Conservation (phyloP, 148 eudicot genomes). For the Polygonum maritimum region DNA sequence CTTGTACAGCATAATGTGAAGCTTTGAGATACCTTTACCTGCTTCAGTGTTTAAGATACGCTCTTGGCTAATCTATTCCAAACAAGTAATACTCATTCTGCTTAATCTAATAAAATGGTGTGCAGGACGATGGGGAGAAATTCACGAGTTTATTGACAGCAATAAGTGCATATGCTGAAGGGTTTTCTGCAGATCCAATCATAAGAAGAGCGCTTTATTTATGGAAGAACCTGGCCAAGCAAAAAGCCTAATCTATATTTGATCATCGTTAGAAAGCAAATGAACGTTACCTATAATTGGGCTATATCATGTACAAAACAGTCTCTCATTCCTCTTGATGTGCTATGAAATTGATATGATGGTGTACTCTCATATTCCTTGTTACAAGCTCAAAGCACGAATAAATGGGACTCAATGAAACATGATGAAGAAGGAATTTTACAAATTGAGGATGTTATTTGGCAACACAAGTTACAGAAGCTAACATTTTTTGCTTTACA, state of each 20-base stretch:
- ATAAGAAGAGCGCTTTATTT: constrained; percentile 65
- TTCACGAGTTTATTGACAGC: constrained; percentile 76
- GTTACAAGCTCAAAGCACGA: too few relatives aligned
- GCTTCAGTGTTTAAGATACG: not conserved
- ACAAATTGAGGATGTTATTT: too few relatives aligned
- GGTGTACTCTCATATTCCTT: too few relatives aligned
- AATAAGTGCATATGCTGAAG: constrained; percentile 93
- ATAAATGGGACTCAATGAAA: too few relatives aligned
- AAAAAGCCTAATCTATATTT: not conserved
- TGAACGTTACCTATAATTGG: not conserved
- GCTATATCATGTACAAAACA: not conserved
- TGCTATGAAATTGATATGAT: too few relatives aligned
- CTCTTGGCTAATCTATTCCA: not conserved
- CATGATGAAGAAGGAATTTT: too few relatives aligned
- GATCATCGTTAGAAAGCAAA: not conserved
- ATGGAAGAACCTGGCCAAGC: constrained; percentile 74
- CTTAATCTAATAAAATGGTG: not conserved
- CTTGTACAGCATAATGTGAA: not conserved
- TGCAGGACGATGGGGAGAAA: constrained; percentile 87
- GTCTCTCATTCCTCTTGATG: too few relatives aligned
- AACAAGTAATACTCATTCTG: not conserved
- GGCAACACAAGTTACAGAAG: too few relatives aligned
- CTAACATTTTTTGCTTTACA: too few relatives aligned
- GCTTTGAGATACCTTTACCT: not conserved
- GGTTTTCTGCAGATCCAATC: constrained; percentile 77